These are phyloP conservation scores for Quambalaria eucalypti DNA, from an alignment of 1,284 basidiomycete species.

Conservation along the genomic window DNA sequence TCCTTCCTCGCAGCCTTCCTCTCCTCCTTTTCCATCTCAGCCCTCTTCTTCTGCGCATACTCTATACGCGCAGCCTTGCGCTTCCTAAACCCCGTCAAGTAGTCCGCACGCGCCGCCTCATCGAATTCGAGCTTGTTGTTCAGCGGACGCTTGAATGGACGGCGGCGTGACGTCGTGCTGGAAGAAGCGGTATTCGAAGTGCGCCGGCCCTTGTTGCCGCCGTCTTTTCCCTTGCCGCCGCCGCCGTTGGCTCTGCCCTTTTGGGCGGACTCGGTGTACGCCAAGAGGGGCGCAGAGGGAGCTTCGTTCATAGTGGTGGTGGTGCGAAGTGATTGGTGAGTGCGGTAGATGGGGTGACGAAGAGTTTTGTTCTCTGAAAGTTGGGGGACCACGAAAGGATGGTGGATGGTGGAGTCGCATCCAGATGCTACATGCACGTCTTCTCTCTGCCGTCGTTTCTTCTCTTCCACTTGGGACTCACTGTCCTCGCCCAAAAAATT, in stretches of 20 bases:
- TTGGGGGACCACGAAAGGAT: too few species aligned
- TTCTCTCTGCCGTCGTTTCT: too few species aligned
- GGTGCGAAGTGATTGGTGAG: too few species aligned
- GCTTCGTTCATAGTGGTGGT: too few species aligned
- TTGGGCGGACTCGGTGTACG: not conserved
- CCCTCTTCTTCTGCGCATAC: conserved; percentile 19
- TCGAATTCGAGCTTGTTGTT: conserved; percentile 26
- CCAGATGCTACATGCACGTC: too few species aligned
- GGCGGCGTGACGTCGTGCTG: too few species aligned
- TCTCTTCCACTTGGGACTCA: too few species aligned
- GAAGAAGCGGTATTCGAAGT: too few species aligned
- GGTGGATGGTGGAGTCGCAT: too few species aligned
- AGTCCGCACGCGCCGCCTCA: conserved; percentile 37
- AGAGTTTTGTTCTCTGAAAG: too few species aligned
- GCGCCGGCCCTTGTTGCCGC: not conserved
- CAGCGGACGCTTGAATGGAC: not conserved
- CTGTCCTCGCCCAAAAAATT: too few species aligned
- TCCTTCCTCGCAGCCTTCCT: conserved; percentile 24
- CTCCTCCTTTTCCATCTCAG: conserved; percentile 26
- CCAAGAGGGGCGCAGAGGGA: not conserved
- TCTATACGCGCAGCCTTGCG: conserved; percentile 32
- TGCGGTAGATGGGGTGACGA: too few species aligned
- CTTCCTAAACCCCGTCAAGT: conserved; percentile 43
- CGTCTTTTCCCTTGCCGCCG: not conserved
- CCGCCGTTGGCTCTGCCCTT: not conserved